Evolutionary conservation across 2,329 filamentous ascomycete genomes (phyloP).

Genomic region (Bipolaris victoriae): DNA sequence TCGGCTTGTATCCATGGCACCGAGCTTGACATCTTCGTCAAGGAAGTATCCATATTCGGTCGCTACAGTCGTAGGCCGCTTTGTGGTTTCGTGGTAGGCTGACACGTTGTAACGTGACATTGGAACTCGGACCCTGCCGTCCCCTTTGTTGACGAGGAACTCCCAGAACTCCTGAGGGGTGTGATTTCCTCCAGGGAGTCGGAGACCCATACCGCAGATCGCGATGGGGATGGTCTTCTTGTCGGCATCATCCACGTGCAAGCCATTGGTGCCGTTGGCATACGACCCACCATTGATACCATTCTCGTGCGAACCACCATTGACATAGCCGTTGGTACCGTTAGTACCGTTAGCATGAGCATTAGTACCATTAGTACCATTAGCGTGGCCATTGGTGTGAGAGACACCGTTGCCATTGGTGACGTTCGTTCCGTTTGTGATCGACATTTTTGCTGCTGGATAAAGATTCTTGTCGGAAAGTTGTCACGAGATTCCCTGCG

Average conservation of each 20-base stretch:
- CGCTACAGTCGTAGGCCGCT: slow-evolving; percentile 14
- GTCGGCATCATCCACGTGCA: not conserved
- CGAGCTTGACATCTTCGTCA: slow-evolving; percentile 4
- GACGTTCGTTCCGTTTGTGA: not conserved
- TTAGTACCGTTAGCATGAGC: not conserved
- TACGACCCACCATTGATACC: not conserved
- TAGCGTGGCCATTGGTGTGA: not conserved
- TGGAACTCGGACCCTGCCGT: slow-evolving; percentile 7
- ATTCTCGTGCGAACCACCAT: not conserved
- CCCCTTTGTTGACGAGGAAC: slow-evolving; percentile 20
- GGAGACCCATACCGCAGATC: slow-evolving; percentile 33
- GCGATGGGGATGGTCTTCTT: slow-evolving; percentile 18
- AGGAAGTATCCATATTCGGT: slow-evolving; percentile 30
- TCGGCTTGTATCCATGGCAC: not conserved
- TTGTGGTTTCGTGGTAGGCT: slow-evolving; percentile 25
- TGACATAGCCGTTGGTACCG: not conserved
- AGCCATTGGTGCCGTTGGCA: not conserved
- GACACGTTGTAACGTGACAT: slow-evolving; percentile 12
- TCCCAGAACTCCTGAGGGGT: slow-evolving; percentile 39
- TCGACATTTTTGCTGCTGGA: not conserved
- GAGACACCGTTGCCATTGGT: not conserved
- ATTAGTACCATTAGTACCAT: not conserved
- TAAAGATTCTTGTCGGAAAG: not conserved
- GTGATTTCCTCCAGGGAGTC: slow-evolving; percentile 27
- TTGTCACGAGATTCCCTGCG: not conserved